These are phyloP conservation scores for Sicyos edulis DNA, from an alignment of 306 rosid genomes.

Conservation along the genomic window DNA sequence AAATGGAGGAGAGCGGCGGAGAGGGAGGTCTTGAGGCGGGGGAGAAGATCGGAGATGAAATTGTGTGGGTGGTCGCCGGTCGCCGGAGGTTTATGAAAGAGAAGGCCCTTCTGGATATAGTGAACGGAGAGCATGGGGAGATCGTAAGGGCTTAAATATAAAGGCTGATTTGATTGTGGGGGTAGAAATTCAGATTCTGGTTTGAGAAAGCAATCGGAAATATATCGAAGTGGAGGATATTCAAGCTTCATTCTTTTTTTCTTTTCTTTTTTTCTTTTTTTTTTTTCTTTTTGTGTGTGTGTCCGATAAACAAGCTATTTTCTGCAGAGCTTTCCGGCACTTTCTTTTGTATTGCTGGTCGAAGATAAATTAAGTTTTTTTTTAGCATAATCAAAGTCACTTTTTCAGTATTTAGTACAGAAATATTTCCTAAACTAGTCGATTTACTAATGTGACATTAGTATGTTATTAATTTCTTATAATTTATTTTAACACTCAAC, in stretches of 20 bases:
- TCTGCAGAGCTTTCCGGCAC: too few relatives aligned
- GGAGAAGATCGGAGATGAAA: conserved; percentile 25
- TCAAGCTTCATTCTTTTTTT: background rate
- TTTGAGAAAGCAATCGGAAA: conserved; percentile 33
- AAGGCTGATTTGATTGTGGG: conserved; percentile 23
- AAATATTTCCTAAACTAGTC: too few relatives aligned
- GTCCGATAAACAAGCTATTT: too few relatives aligned
- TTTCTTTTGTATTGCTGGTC: too few relatives aligned
- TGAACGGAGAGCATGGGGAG: conserved; percentile 31
- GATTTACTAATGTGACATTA: too few relatives aligned
- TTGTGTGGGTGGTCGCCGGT: background rate
- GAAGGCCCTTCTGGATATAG: background rate
- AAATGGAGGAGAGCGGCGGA: conserved; percentile 48
- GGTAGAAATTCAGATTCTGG: conserved; percentile 9
- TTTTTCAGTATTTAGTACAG: too few relatives aligned
- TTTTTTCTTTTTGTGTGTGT: too few relatives aligned
- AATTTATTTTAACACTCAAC: too few relatives aligned
- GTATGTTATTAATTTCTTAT: too few relatives aligned
- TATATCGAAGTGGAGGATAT: background rate
- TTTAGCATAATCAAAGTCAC: too few relatives aligned
- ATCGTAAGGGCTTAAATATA: conserved; percentile 37
- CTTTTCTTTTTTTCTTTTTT: too few relatives aligned
- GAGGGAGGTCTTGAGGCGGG: conserved; percentile 44
- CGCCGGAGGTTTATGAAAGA: conserved; percentile 33
- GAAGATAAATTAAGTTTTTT: too few relatives aligned